Conservation (phyloP, 768 basidiomycete genomes). For the Leccinum olivaceopallidum region DNA sequence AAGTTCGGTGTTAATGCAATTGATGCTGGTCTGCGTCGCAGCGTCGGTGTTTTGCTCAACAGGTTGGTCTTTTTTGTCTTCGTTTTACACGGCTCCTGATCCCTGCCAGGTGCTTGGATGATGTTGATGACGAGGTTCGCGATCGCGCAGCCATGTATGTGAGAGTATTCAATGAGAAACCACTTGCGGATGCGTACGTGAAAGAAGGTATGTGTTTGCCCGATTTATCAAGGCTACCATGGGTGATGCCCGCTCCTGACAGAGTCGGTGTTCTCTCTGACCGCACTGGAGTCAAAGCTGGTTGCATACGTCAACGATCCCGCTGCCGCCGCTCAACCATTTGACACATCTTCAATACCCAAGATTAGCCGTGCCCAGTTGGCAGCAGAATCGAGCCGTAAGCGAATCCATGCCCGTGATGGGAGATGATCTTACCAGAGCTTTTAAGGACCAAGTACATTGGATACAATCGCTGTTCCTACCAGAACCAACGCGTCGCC, state of each 20-base stretch:
- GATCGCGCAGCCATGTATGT: constrained; percentile 97
- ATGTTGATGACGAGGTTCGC: constrained; percentile 98
- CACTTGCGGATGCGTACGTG: constrained; percentile 82
- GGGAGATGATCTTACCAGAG: constrained; percentile 13
- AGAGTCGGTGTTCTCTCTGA: constrained; percentile 95
- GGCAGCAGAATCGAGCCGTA: constrained; percentile 84
- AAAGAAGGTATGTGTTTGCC: constrained; percentile 74
- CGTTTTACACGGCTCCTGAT: constrained; percentile 3
- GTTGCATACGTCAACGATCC: constrained; percentile 93
- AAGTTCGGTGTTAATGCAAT: constrained; percentile 93
- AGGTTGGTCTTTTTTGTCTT: constrained; percentile 49
- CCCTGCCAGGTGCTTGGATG: constrained; percentile 80
- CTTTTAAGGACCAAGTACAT: constrained; percentile 70
- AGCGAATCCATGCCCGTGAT: constrained; percentile 29
- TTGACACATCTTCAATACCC: constrained; percentile 84
- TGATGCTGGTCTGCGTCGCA: constrained; percentile 77
- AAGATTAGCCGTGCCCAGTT: constrained; percentile 95
- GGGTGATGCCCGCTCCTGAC: constrained; percentile 5
- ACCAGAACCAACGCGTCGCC: constrained; percentile 59
- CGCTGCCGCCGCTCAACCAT: constrained; percentile 64
- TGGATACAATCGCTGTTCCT: constrained; percentile 83
- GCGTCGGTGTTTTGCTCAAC: constrained; percentile 83
- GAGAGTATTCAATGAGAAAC: constrained; percentile 75
- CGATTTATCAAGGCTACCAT: neutral
- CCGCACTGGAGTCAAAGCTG: constrained; percentile 86